phyloP scores from a whole-genome alignment of 2,329 filamentous ascomycete genomes.

The Apiospora saccharicola region DNA sequence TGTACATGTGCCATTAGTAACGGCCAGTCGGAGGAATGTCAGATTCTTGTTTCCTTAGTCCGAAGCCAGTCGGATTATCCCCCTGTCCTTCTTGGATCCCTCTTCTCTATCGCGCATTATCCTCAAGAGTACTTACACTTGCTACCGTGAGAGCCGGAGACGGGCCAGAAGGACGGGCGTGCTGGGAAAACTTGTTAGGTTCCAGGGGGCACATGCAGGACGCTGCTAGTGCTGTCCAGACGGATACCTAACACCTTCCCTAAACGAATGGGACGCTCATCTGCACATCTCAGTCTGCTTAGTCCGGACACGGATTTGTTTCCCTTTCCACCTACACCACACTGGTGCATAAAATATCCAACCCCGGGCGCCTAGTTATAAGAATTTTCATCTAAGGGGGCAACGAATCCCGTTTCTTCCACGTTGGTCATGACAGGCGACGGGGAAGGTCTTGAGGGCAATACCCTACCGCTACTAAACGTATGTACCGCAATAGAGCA shows the following conservation, averaged over 20 bases:
- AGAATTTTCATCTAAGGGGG: conserved; percentile 8
- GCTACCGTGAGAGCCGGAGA: conserved; percentile 1
- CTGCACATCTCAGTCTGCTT: background rate
- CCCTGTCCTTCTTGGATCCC: background rate
- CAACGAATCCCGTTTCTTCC: no score
- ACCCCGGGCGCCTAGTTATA: background rate
- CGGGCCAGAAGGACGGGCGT: background rate
- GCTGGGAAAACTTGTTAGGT: background rate
- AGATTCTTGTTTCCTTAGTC: conserved; percentile 15
- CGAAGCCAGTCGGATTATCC: background rate
- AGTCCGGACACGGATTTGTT: background rate
- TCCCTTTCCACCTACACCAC: background rate
- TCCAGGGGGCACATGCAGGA: background rate
- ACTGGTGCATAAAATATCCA: background rate
- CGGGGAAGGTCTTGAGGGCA: no score
- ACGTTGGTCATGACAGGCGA: no score
- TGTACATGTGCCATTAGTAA: background rate
- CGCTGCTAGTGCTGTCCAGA: background rate
- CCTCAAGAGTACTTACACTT: background rate
- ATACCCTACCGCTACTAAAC: no score
- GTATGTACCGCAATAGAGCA: no score
- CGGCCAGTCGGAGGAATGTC: background rate
- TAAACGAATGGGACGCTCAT: background rate
- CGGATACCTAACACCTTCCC: background rate
- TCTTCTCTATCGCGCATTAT: background rate